Conservation (phyloP, 2,329 filamentous ascomycete genomes). For the Trichoderma oligosporum region DNA sequence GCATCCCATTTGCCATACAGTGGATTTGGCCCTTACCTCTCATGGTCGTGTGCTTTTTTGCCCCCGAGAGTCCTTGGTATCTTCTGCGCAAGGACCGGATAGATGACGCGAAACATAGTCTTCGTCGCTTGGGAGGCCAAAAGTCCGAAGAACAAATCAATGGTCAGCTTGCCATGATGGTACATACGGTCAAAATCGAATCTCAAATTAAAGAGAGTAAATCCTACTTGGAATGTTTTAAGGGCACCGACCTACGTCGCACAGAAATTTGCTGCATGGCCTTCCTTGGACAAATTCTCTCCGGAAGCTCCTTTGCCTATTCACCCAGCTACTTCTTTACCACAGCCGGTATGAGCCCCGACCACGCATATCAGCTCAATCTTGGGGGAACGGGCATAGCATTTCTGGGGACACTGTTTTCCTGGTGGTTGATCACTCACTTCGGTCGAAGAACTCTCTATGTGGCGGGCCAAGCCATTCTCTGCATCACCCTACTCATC, state of each 20-base stretch:
- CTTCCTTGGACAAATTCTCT: constrained; percentile 9
- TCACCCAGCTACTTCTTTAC: constrained; percentile 40
- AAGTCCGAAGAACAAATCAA: constrained; percentile 9
- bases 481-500: constrained; percentile 37
- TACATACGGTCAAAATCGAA: constrained; percentile 42
- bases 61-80: constrained; percentile 35
- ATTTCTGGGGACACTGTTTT: constrained; percentile 42
- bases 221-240: constrained; percentile 44
- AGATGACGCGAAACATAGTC: constrained; percentile 24
- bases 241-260: constrained; percentile 43
- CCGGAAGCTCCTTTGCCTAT: constrained; percentile 30
- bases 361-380: constrained; percentile 33
- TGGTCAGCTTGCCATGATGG: constrained; percentile 37
- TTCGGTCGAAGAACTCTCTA: constrained; percentile 46
- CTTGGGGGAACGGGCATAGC: constrained; percentile 39
- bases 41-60: constrained; percentile 26
- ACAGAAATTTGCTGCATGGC: constrained; percentile 45
- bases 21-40: constrained; percentile 25
- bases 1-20: constrained; percentile 34
- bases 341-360: constrained; percentile 32
- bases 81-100: constrained; percentile 37
- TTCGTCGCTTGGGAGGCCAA: constrained; percentile 31
- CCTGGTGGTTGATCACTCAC: constrained; percentile 39
- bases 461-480: constrained; percentile 40
- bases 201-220: constrained; percentile 34